Evolutionary conservation across 805 yeast genomes (phyloP).

Genomic region (Ogataea zsoltii): DNA sequence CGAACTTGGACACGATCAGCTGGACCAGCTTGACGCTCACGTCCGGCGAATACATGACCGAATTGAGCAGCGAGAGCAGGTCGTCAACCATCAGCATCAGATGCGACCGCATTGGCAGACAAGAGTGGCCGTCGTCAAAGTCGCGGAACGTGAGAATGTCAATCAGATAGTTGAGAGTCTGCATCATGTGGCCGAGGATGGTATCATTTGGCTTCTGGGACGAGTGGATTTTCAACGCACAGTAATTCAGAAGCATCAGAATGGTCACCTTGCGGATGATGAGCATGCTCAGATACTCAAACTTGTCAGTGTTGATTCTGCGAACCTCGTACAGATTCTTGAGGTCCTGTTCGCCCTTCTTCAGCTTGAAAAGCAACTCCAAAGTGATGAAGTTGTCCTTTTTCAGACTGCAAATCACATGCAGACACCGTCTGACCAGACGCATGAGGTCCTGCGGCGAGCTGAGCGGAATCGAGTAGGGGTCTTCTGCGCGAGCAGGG

Average conservation of each 20-base stretch:
- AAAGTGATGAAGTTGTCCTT: slow-evolving; percentile 9
- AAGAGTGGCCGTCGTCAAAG: not conserved
- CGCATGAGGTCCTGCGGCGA: slow-evolving; percentile 5
- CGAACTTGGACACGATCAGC: slow-evolving; percentile 16
- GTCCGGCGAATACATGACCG: slow-evolving; percentile 9
- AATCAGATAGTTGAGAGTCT: slow-evolving; percentile 11
- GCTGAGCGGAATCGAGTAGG: not conserved
- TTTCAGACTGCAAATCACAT: slow-evolving; percentile 9
- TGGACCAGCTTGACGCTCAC: slow-evolving; percentile 7
- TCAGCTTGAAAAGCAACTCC: slow-evolving; percentile 9
- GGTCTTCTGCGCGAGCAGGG: slow-evolving; percentile 2
- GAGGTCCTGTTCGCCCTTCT: slow-evolving; percentile 12
- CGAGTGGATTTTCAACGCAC: slow-evolving; percentile 15
- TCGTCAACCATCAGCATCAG: slow-evolving; percentile 14
- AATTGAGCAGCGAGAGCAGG: slow-evolving; percentile 14
- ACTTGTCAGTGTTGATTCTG: slow-evolving; percentile 9
- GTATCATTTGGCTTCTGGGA: slow-evolving; percentile 11
- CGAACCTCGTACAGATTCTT: slow-evolving; percentile 10
- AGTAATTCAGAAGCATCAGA: slow-evolving; percentile 13
- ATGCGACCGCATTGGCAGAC: slow-evolving; percentile 9
- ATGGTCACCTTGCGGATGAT: slow-evolving; percentile 13
- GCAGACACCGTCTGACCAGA: slow-evolving; percentile 8
- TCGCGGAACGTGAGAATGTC: slow-evolving; percentile 11
- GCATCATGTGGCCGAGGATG: slow-evolving; percentile 13
- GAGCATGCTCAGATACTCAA: slow-evolving; percentile 7